These are phyloP conservation scores for Fusarium graminum DNA, from an alignment of 2,329 filamentous ascomycete genomes.

Conservation along the genomic window DNA sequence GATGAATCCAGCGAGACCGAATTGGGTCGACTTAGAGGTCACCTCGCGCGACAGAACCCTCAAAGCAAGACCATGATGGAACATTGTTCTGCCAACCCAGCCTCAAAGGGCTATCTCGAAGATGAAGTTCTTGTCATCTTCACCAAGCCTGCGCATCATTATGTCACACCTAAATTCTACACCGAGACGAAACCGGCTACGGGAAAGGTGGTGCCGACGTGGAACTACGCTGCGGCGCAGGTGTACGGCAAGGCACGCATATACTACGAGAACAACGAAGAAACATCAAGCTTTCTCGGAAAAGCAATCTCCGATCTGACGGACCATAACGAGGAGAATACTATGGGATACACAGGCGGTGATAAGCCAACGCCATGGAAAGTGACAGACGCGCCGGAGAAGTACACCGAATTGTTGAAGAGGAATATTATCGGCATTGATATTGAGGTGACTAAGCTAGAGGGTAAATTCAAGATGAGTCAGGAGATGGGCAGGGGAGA, in stretches of 20 bases:
- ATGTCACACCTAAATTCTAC: conserved; percentile 78
- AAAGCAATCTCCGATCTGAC: conserved; percentile 66
- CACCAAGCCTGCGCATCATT: conserved; percentile 69
- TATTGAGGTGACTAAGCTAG: conserved; percentile 65
- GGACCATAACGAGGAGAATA: conserved; percentile 60
- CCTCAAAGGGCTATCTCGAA: conserved; percentile 49
- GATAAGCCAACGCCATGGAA: conserved; percentile 61
- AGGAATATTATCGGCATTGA: conserved; percentile 72
- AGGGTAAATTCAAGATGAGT: conserved; percentile 76
- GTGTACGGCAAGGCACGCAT: conserved; percentile 70
- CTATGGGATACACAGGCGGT: conserved; percentile 67
- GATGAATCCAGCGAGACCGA: conserved; percentile 57
- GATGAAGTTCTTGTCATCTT: conserved; percentile 75
- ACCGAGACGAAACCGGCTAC: conserved; percentile 72
- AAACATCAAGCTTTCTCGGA: conserved; percentile 60
- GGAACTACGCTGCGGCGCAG: conserved; percentile 77
- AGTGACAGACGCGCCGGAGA: conserved; percentile 67
- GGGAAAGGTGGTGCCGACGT: conserved; percentile 77
- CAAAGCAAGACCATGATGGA: conserved; percentile 72
- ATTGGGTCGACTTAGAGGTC: conserved; percentile 64
- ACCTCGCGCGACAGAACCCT: conserved; percentile 72
- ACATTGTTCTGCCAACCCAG: conserved; percentile 34
- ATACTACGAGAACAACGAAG: conserved; percentile 61
- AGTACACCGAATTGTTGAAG: conserved; percentile 68
- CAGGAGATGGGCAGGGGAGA: conserved; percentile 68